A percentile compares a stretch with the other conserved stretches of the same genome.
These are phyloP conservation scores for Globisporangium paddicum DNA, from an alignment of 352 stramenopile species.

Conservation along the genomic window DNA sequence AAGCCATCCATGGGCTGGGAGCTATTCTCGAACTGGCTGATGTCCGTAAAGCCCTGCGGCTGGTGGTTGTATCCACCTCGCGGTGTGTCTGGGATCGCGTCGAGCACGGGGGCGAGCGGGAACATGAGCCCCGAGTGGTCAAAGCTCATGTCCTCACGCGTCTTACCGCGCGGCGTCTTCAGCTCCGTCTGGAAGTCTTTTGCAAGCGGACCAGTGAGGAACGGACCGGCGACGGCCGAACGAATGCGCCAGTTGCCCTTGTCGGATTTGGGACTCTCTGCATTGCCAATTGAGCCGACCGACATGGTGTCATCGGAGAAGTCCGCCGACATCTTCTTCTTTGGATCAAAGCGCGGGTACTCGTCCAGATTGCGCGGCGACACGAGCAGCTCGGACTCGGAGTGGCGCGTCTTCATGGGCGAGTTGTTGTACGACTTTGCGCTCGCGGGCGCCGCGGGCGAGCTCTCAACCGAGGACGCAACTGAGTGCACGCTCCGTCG, in stretches of 20 bases:
- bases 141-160: slow-evolving; percentile 23
- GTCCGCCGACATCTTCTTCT: slow-evolving; percentile 18
- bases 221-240: slow-evolving; percentile 27
- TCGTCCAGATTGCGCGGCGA: slow-evolving; percentile 13
- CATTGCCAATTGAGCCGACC: slow-evolving; percentile 19
- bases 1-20: slow-evolving; percentile 15
- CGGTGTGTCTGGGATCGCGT: slow-evolving; percentile 19
- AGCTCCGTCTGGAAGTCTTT: slow-evolving; percentile 25
- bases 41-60: slow-evolving; percentile 19
- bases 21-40: slow-evolving; percentile 20
- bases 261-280: slow-evolving; percentile 32
- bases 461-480: slow-evolving; percentile 8
- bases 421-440: slow-evolving; percentile 13
- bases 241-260: slow-evolving; percentile 23
- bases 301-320: slow-evolving; percentile 33
- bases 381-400: slow-evolving; percentile 12
- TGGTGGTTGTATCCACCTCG: slow-evolving; percentile 14
- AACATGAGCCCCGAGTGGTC: slow-evolving; percentile 28
- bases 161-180: slow-evolving; percentile 24
- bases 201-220: slow-evolving; percentile 34
- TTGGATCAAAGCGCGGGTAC: slow-evolving; percentile 12
- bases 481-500: slow-evolving; percentile 12
- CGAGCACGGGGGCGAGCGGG: slow-evolving; percentile 27
- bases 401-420: slow-evolving; percentile 11
- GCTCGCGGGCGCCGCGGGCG: slow-evolving; percentile 6